Base-by-base conservation (phyloP, 2,329 filamentous ascomycete genomes). In the Corynespora cassiicola region DNA sequence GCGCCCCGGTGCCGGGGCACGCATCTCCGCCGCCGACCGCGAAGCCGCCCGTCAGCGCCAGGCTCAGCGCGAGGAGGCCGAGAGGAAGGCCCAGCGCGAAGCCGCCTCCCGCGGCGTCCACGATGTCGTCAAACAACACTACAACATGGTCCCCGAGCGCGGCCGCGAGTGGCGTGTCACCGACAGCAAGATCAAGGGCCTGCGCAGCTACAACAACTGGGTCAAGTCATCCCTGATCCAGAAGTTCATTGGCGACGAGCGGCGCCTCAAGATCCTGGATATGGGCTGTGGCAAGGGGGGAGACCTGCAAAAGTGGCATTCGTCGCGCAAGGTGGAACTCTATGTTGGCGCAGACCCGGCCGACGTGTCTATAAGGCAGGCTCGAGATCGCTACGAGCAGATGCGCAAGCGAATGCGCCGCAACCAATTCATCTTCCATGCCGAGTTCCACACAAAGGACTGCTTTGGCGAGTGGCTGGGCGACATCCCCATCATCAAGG, bases 181-280 rank as follows among this genome's bases (percentile, higher is more conserved):
- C 6, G 90, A 95, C 60, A 95, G 88, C 68, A 87, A 88, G 59
- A 99, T 99, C 75, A 96, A 95, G 72, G 94, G 94, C 1, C 75
- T 99, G 36, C 84, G 94, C 36, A 89, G 87, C 53, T 94, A 96
- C 76, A 99, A 99, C 74, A 99, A 99, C 70, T 99, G 94, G 94
- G 82, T 99, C 72, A 99, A 99, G 77, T 96, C 90, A 63, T 92
- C 88, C 32, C 82, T 97, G 54, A 97, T 99, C 54, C 91, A 97
- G 65, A 96, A 96, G 66, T 97, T 96, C 72, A 66, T 65, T 24
- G 70, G 71, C 31, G 71, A 75, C 21, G 65, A 69, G 40, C 67
- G 66, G n/a, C 61, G 84, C 39, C 75, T 97, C 30, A 77, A 92
- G 14, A 88, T 99, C 8, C 79, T 99, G 15, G 94, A 99, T 66